Conservation (phyloP, 768 basidiomycete genomes). For the Thelephora aurantiotincta region DNA sequence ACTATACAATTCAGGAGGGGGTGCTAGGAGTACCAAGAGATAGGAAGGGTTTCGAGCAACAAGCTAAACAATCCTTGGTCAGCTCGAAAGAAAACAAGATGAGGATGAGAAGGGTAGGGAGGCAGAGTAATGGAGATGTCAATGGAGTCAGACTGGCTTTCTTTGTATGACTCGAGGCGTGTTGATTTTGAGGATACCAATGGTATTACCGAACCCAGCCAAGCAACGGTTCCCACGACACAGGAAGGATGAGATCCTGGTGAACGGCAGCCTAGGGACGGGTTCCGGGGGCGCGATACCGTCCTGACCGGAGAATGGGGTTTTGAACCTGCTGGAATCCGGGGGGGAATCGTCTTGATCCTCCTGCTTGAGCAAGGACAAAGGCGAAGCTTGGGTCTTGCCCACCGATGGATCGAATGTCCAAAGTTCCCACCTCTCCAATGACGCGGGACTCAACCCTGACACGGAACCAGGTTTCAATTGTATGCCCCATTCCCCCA, state of each 20-base stretch:
- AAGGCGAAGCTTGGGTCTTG: slow-evolving; percentile 32
- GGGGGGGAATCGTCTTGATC: slow-evolving; percentile 1
- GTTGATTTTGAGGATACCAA: slow-evolving; percentile 36
- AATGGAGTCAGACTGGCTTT: no score
- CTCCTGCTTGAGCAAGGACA: slow-evolving; percentile 30
- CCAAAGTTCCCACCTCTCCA: slow-evolving; percentile 83
- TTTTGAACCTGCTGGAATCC: slow-evolving; percentile 5
- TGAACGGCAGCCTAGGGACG: slow-evolving; percentile 60
- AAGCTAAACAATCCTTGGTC: no score
- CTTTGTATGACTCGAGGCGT: slow-evolving; percentile 3
- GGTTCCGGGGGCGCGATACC: slow-evolving; percentile 4
- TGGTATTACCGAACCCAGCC: slow-evolving; percentile 71
- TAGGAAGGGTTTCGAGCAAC: no score
- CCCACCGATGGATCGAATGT: slow-evolving; percentile 45
- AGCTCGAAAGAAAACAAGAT: no score
- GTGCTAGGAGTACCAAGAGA: no score
- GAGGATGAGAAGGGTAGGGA: no score
- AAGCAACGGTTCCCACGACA: slow-evolving; percentile 35
- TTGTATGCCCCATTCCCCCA: slow-evolving; percentile 13
- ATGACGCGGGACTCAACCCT: slow-evolving; percentile 46
- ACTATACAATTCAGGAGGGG: no score
- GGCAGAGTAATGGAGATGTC: no score
- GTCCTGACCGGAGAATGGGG: slow-evolving; percentile 8
- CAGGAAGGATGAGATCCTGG: slow-evolving; percentile 52
- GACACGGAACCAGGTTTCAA: slow-evolving; percentile 7